Conservation (phyloP, 2,329 filamentous ascomycete genomes). For the Neofusicoccum sp. region DNA sequence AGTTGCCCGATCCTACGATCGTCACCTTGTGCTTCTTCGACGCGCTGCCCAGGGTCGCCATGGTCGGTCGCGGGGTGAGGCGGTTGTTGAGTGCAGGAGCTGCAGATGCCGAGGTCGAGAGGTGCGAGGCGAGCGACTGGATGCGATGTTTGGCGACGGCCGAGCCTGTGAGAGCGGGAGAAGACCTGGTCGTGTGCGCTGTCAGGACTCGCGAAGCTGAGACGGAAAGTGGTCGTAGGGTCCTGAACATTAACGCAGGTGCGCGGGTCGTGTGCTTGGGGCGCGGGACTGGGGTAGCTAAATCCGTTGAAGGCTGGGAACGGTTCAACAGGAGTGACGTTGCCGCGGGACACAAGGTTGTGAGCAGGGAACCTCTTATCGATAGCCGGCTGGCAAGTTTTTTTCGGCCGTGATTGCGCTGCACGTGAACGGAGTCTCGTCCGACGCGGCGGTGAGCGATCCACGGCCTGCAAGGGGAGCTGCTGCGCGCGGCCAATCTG, state of each 20-base stretch:
- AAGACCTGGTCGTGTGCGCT: slow-evolving; percentile 12
- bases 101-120: slow-evolving; percentile 11
- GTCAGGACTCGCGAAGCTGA: slow-evolving; percentile 21
- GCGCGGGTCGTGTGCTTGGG: background rate
- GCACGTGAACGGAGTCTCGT: slow-evolving; percentile 14
- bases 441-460: slow-evolving; percentile 19
- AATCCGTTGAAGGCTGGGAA: slow-evolving; percentile 16
- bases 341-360: background rate
- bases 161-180: slow-evolving; percentile 16
- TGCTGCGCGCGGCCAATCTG: background rate
- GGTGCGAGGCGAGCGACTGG: slow-evolving; percentile 17
- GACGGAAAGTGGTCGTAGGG: slow-evolving; percentile 27
- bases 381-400: slow-evolving; percentile 14
- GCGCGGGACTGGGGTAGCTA: slow-evolving; percentile 3
- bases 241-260: slow-evolving; percentile 11
- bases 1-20: slow-evolving; percentile 94
- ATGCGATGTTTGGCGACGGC: slow-evolving; percentile 12
- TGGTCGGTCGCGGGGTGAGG: slow-evolving; percentile 30
- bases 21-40: slow-evolving; percentile 87
- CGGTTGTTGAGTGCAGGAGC: slow-evolving; percentile 13
- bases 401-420: slow-evolving; percentile 6
- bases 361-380: slow-evolving; percentile 10
- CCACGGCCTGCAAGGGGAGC: slow-evolving; percentile 5
- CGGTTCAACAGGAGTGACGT: slow-evolving; percentile 20
- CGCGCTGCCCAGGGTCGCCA: slow-evolving; percentile 54